phyloP scores from a whole-genome alignment of 441 rosid species.

The Jatropha multifida region DNA sequence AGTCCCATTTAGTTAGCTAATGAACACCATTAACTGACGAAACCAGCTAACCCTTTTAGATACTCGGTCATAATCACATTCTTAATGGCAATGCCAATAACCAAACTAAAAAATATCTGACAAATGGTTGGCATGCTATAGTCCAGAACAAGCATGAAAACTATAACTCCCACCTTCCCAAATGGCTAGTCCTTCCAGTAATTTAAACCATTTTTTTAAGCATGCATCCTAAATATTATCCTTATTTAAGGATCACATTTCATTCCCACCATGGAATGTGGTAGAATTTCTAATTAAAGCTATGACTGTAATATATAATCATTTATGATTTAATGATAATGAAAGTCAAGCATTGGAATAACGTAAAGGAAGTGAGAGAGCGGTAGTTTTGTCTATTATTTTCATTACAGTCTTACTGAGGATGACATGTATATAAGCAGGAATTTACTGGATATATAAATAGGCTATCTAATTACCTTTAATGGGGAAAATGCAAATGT shows the following conservation, averaged over 20 bases:
- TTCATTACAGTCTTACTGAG: neutral
- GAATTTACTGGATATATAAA: neutral
- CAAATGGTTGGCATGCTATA: neutral
- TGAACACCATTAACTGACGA: neutral
- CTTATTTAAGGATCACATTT: neutral
- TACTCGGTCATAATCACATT: neutral
- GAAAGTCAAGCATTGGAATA: neutral
- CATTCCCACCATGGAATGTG: neutral
- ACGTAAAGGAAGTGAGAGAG: neutral
- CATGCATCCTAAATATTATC: neutral
- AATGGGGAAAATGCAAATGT: constrained; percentile 93
- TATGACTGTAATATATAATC: neutral
- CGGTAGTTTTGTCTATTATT: neutral
- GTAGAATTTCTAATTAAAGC: neutral
- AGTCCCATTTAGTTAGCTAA: neutral
- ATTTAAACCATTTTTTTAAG: neutral
- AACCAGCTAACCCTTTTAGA: neutral
- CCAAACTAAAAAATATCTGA: neutral
- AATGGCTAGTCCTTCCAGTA: neutral
- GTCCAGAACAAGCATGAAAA: neutral
- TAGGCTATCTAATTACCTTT: constrained; percentile 44
- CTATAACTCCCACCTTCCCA: neutral
- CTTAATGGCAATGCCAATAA: neutral
- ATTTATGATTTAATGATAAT: neutral
- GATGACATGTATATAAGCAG: neutral